phyloP scores from a whole-genome alignment of 1,284 basidiomycete species.

The Cystobasidium pallidum region DNA sequence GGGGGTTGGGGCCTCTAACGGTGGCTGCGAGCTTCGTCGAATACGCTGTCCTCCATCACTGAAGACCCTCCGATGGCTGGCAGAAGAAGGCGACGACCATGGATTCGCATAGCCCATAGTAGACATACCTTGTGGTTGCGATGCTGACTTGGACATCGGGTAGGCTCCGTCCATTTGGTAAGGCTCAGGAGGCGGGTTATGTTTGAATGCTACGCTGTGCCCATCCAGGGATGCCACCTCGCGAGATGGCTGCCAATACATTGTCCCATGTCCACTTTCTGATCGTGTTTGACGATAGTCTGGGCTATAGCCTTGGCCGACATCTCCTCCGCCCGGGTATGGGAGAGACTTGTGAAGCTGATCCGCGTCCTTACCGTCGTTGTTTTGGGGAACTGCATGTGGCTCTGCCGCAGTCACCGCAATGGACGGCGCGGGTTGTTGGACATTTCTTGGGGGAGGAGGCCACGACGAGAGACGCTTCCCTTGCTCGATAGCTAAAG shows the following conservation, averaged over 20 bases:
- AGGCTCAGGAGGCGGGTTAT: constrained; percentile 4
- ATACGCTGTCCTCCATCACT: constrained; percentile 4
- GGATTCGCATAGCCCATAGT: constrained; percentile 15
- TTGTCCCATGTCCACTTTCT: constrained; percentile 17
- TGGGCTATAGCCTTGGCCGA: neutral
- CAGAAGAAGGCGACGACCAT: neutral
- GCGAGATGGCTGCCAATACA: constrained; percentile 9
- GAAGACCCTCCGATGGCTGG: constrained; percentile 4
- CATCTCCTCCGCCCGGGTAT: neutral
- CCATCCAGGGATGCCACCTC: constrained; percentile 26
- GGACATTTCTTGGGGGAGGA: neutral
- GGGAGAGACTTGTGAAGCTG: neutral
- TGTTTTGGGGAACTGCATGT: neutral
- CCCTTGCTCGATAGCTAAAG: constrained; percentile 17
- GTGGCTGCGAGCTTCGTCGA: neutral
- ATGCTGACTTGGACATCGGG: constrained; percentile 9
- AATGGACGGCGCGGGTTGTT: neutral
- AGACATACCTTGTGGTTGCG: neutral
- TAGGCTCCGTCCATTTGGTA: constrained; percentile 12
- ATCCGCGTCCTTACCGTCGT: neutral
- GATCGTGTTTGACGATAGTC: constrained; percentile 6
- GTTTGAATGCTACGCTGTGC: constrained; percentile 3
- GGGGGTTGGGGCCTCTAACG: neutral
- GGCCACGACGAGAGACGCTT: constrained; percentile 25
- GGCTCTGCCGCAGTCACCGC: neutral